phyloP scores from a whole-genome alignment of 2,329 filamentous ascomycete genomes.

The Sporothrix brunneoviolacea region DNA sequence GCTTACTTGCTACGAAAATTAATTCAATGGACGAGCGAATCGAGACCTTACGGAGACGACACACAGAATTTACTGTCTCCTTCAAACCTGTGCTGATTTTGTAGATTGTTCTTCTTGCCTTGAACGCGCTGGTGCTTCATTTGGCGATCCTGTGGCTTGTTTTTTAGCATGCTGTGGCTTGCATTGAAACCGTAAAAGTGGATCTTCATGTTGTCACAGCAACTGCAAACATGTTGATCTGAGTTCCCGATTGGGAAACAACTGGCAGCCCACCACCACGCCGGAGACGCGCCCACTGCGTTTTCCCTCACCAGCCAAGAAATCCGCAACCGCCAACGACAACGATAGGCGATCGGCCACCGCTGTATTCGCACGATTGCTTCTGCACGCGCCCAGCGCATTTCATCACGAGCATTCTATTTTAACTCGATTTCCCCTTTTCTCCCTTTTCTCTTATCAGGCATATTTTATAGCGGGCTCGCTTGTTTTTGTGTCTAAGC shows the following conservation, averaged over 20 bases:
- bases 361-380: not conserved
- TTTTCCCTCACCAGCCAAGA: not conserved
- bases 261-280: conserved; percentile 1
- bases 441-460: conserved; percentile 7
- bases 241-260: conserved; percentile 15
- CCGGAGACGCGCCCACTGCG: conserved; percentile 12
- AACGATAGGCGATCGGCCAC: conserved; percentile 1
- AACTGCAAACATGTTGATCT: conserved; percentile 17
- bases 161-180: not conserved
- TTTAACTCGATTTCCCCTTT: not conserved
- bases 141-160: too few species aligned
- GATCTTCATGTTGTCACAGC: conserved; percentile 13
- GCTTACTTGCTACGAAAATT: too few species aligned
- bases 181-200: not conserved
- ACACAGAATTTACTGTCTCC: too few species aligned
- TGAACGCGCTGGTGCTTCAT: too few species aligned
- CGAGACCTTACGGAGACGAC: too few species aligned
- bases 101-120: not conserved
- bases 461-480: conserved; percentile 5
- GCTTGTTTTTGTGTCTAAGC: not conserved
- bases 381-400: not conserved
- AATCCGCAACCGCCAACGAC: conserved; percentile 2
- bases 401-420: not conserved
- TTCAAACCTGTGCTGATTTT: too few species aligned
- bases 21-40: too few species aligned